Base-by-base conservation (phyloP, 352 stramenopile species). In the Pythium graminicola region DNA sequence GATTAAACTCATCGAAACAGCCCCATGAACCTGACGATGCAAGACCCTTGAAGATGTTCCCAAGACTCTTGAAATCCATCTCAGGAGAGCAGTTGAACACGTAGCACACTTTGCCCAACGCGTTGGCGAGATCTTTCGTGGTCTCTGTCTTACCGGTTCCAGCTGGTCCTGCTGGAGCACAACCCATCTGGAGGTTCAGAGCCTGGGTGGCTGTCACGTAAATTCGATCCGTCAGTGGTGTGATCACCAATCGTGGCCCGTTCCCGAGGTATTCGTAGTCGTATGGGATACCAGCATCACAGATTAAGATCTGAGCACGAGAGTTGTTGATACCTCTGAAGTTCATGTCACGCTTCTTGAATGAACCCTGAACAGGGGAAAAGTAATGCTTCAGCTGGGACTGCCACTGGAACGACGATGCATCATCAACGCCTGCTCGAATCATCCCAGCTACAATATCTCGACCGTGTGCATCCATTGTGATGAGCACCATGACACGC, bases 11-110 rank as follows among this genome's bases (percentile, higher is more conserved):
- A 36, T 98, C 93, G 19, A 98, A 66, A 55, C 78, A 94, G 20
- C 68, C 89, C 85, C 80, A 96, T 39, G 90, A 95, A 3, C 93
- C 87, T 8, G 89, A 88, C 40, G 94, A 79, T 4, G 89, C 86
- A 3, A 97, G 64, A 1, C 93, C 94, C 32, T 90, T 89, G 49
- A 98, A 98, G 20, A 98, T 85, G 49, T 97, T 97, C 1, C 89
- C 93, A 93, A 98, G 98, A 69, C 96, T 96, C 60, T 97, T 97
- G 71, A 97, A 98, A 68, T 98, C 94, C 36, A 98, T 89, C 22
- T 95, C 73, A 56, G 98, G 92, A 26, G 80, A 96, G 63, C 94
- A 98, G 68, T 98, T 98, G 71, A 98, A 98, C 9, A 98, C 93
- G 16, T 98, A 82, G 47, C 89, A 97, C 57, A 96, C 90, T 42